These are phyloP conservation scores for Rhizopus stolonifer DNA, from an alignment of 371 early-diverging fungal species.

Conservation along the genomic window DNA sequence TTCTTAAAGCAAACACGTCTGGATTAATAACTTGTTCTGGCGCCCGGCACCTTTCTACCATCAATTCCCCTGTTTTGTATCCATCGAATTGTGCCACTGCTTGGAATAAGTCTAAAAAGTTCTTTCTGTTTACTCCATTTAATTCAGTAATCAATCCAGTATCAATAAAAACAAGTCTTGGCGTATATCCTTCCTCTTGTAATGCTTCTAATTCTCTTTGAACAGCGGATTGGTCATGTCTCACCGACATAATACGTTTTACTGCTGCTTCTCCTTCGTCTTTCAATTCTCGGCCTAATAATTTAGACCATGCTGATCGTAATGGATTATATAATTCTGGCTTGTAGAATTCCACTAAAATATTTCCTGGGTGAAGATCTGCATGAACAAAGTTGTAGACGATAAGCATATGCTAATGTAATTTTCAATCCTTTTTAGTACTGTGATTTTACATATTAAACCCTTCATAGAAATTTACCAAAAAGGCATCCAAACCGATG, in stretches of 20 bases:
- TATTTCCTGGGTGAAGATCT: conserved; percentile 94
- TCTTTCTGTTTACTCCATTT: conserved; percentile 67
- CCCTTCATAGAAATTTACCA: conserved; percentile 29
- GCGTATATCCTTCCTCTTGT: conserved; percentile 67
- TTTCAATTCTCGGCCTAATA: conserved; percentile 30
- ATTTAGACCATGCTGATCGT: conserved; percentile 48
- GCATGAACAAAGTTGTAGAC: conserved; percentile 93
- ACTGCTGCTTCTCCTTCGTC: conserved; percentile 47
- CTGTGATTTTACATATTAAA: not conserved
- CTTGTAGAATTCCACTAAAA: conserved; percentile 81
- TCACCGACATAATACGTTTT: conserved; percentile 28
- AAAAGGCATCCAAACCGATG: conserved; percentile 57
- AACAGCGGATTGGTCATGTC: conserved; percentile 44
- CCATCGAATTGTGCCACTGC: conserved; percentile 89
- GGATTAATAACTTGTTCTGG: conserved; percentile 74
- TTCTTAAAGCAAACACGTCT: conserved; percentile 75
- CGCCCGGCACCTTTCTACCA: conserved; percentile 84
- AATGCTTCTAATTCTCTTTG: conserved; percentile 53
- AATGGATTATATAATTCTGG: conserved; percentile 63
- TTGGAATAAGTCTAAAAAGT: conserved; percentile 89
- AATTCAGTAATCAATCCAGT: conserved; percentile 86
- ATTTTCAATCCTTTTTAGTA: not conserved
- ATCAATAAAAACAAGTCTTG: conserved; percentile 86
- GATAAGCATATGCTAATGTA: conserved; percentile 78
- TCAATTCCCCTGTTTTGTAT: conserved; percentile 73